Evolutionary conservation across 2,329 filamentous ascomycete species (phyloP).

Genomic region (Paracoccidioides brasiliensis): DNA sequence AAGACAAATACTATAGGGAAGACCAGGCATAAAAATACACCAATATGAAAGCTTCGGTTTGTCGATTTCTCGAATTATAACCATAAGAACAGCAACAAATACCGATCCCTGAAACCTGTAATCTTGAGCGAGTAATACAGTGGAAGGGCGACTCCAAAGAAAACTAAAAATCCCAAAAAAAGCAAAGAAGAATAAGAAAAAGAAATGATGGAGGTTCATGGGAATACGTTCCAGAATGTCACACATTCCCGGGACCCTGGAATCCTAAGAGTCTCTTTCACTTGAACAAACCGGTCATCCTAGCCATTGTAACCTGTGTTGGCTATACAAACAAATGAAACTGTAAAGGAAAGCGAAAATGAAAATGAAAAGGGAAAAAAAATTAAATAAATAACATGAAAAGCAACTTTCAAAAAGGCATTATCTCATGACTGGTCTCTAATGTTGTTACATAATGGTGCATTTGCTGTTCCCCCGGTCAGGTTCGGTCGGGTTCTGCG

Average conservation of each 20-base stretch:
- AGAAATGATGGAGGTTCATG: background rate
- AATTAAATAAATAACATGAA: background rate
- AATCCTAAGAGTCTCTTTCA: background rate
- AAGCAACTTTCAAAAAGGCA: background rate
- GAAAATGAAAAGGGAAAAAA: background rate
- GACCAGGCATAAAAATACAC: background rate
- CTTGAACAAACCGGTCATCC: background rate
- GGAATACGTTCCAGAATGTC: background rate
- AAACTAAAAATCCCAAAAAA: background rate
- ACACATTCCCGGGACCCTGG: background rate
- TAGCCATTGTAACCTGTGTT: background rate
- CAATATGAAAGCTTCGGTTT: background rate
- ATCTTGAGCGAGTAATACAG: too few relatives aligned
- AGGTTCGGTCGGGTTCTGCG: conserved; percentile 77
- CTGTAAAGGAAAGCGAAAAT: too few relatives aligned
- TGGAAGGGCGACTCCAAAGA: too few relatives aligned
- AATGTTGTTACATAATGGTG: conserved; percentile 55
- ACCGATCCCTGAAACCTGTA: too few relatives aligned
- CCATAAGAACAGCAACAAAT: too few relatives aligned
- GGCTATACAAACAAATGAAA: background rate
- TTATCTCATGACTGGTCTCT: background rate
- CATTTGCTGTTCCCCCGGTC: conserved; percentile 64
- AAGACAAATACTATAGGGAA: background rate
- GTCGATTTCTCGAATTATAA: too few relatives aligned
- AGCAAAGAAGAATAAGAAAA: background rate